These are phyloP conservation scores for Aquilaria malaccensis DNA, from an alignment of 345 rosid genomes.

Conservation along the genomic window DNA sequence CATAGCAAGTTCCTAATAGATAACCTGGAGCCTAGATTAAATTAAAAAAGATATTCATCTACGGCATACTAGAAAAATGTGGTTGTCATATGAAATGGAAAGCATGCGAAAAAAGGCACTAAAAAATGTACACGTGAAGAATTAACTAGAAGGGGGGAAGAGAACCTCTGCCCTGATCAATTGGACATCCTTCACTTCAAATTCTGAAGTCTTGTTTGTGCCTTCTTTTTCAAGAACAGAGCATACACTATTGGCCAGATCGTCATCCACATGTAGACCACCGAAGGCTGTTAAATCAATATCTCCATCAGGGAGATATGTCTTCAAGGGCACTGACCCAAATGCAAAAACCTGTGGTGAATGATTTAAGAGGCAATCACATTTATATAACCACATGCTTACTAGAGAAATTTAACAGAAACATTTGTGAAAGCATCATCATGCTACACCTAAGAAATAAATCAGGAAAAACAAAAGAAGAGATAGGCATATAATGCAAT, in stretches of 20 bases:
- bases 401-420: too few relatives aligned
- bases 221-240: slow-evolving; percentile 69
- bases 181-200: slow-evolving; percentile 70
- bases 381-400: neutral
- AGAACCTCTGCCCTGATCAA: slow-evolving; percentile 69
- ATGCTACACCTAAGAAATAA: too few relatives aligned
- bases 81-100: neutral
- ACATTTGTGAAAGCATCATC: too few relatives aligned
- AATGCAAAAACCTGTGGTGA: slow-evolving; percentile 68
- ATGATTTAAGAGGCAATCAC: neutral
- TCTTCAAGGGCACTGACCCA: slow-evolving; percentile 91
- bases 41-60: too few relatives aligned
- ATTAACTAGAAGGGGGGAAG: too few relatives aligned
- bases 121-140: too few relatives aligned
- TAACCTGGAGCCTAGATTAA: too few relatives aligned
- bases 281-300: slow-evolving; percentile 86
- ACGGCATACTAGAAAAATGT: too few relatives aligned
- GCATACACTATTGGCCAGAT: slow-evolving; percentile 46
- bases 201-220: slow-evolving; percentile 38
- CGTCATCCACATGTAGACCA: slow-evolving; percentile 47
- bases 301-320: slow-evolving; percentile 97
- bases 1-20: too few relatives aligned
- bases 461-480: too few relatives aligned
- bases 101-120: neutral
- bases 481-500: too few relatives aligned